These are phyloP conservation scores for Phytophthora pluvialis DNA, from an alignment of 352 stramenopile species.

Conservation along the genomic window DNA sequence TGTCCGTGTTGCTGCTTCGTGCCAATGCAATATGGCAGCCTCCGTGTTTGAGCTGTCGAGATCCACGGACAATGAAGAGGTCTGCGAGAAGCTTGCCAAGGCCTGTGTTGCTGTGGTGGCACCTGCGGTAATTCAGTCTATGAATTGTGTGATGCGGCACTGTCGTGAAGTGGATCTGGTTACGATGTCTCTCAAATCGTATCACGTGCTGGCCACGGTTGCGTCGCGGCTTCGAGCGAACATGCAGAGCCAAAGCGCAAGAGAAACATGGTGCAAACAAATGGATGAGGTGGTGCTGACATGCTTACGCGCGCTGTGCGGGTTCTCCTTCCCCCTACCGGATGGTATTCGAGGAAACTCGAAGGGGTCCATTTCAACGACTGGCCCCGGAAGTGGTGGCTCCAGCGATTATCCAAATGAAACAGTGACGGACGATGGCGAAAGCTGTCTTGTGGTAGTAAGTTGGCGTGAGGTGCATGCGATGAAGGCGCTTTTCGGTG, in stretches of 20 bases:
- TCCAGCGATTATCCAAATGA: conserved; percentile 49
- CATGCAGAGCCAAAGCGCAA: conserved; percentile 42
- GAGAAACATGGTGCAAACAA: conserved; percentile 50
- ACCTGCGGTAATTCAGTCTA: conserved; percentile 72
- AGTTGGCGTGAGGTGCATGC: conserved; percentile 87
- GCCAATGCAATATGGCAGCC: conserved; percentile 76
- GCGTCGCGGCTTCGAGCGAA: conserved; percentile 72
- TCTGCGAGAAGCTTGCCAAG: conserved; percentile 58
- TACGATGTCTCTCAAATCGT: conserved; percentile 84
- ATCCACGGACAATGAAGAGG: conserved; percentile 44
- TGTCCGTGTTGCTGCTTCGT: conserved; percentile 77
- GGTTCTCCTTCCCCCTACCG: conserved; percentile 81
- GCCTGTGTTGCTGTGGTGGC: conserved; percentile 70
- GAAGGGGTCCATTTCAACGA: conserved; percentile 46
- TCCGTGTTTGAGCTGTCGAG: conserved; percentile 80
- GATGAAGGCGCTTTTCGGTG: conserved; percentile 89
- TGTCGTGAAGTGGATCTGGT: conserved; percentile 86
- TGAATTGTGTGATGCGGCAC: conserved; percentile 81
- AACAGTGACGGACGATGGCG: conserved; percentile 52
- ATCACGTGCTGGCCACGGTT: conserved; percentile 80
- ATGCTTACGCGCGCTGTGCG: conserved; percentile 74
- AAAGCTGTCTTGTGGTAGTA: conserved; percentile 68
- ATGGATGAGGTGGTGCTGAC: conserved; percentile 83
- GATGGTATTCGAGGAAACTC: conserved; percentile 62
- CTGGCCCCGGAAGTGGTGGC: conserved; percentile 16